Percentiles rank a stretch among this genome's conserved stretches.
Evolutionary conservation across 371 early-diverging fungal genomes (phyloP).

Genomic region (Mortierella sp.): DNA sequence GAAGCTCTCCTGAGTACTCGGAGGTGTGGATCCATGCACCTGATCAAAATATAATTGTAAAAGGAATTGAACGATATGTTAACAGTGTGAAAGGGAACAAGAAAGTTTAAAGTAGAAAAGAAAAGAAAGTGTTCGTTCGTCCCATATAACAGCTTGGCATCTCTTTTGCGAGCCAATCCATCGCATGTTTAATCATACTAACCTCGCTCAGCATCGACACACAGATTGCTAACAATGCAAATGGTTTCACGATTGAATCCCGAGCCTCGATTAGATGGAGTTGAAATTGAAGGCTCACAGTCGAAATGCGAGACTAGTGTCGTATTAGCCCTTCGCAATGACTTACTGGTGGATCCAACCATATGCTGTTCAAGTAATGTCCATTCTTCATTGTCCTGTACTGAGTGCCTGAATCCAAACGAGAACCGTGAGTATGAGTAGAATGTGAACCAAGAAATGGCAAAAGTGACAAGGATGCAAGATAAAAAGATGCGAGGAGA

Average conservation of each 20-base stretch:
- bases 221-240: constrained; percentile 46
- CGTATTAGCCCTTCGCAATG: constrained; percentile 35
- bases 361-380: constrained; percentile 26
- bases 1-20: constrained; percentile 27
- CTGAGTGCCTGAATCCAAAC: constrained; percentile 10
- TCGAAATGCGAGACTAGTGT: constrained; percentile 21
- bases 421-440: constrained; percentile 39
- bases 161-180: background rate
- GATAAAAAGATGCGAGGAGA: constrained; percentile 51
- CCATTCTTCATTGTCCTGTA: constrained; percentile 40
- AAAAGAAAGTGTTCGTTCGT: background rate
- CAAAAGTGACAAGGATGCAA: constrained; percentile 45
- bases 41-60: constrained; percentile 6
- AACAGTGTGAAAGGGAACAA: background rate
- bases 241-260: constrained; percentile 38
- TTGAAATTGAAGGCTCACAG: constrained; percentile 21
- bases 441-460: constrained; percentile 39
- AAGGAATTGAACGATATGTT: background rate
- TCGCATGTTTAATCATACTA: background rate
- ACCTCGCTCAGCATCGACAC: constrained; percentile 55
- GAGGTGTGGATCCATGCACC: constrained; percentile 46
- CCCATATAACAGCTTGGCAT: background rate
- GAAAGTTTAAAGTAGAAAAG: background rate
- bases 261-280: constrained; percentile 19
- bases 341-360: constrained; percentile 10